Conservation (phyloP, 2,329 filamentous ascomycete species). For the Keithomyces neogunnii region DNA sequence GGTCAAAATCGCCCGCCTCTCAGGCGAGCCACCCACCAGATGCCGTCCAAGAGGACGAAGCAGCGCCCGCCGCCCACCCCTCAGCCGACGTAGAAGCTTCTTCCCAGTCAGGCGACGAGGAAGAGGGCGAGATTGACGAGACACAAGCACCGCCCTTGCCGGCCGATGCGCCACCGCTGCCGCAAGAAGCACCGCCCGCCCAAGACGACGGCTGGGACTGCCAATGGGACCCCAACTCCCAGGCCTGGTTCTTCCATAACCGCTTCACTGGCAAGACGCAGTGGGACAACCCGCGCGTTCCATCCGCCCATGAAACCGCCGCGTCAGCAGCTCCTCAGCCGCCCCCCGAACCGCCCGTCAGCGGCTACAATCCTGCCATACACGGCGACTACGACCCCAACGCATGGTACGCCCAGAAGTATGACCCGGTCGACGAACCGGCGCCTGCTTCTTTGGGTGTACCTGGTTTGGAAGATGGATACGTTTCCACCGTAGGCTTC, state of each 20-base stretch:
- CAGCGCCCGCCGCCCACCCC: not conserved
- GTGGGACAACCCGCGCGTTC: conserved; percentile 79
- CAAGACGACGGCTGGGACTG: conserved; percentile 74
- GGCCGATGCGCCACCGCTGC: conserved; percentile 32
- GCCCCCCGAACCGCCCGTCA: conserved; percentile 37
- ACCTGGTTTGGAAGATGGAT: conserved; percentile 38
- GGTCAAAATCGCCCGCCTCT: conserved; percentile 8
- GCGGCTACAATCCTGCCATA: conserved; percentile 91
- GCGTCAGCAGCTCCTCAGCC: conserved; percentile 23
- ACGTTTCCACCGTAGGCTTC: conserved; percentile 67
- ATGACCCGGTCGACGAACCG: conserved; percentile 27
- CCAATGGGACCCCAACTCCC: conserved; percentile 61
- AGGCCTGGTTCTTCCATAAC: conserved; percentile 80
- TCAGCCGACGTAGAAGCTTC: not conserved
- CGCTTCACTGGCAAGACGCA: conserved; percentile 66
- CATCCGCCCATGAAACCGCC: conserved; percentile 23
- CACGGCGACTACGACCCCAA: conserved; percentile 95
- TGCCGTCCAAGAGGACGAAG: conserved; percentile 4
- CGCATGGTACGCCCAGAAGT: conserved; percentile 77
- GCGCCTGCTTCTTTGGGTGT: conserved; percentile 15
- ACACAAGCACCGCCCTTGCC: conserved; percentile 23
- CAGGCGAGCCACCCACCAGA: conserved; percentile 11
- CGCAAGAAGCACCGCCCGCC: conserved; percentile 37
- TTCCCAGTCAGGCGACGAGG: not conserved
- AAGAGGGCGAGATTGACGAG: conserved; percentile 5